These are phyloP conservation scores for Huiozyma naganishii DNA, from an alignment of 805 yeast genomes.

Conservation along the genomic window DNA sequence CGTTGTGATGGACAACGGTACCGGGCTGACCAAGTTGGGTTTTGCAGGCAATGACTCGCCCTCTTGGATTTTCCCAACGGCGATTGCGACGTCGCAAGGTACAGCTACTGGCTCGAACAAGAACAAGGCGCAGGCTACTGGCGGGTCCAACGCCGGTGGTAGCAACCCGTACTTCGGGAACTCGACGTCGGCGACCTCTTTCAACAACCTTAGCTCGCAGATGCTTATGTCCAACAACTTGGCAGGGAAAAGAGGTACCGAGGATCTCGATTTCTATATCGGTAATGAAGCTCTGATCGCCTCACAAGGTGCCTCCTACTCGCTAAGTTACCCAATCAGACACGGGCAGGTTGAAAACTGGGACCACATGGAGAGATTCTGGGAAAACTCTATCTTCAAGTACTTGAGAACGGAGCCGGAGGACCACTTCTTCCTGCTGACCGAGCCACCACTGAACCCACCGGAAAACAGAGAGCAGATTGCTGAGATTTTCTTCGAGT, in stretches of 20 bases:
- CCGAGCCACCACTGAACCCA: conserved; percentile 99
- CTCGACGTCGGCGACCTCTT: conserved; percentile 29
- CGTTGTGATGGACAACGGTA: conserved; percentile 97
- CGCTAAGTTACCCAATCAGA: conserved; percentile 82
- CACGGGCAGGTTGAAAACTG: conserved; percentile 98
- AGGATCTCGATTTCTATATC: conserved; percentile 85
- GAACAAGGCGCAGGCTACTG: conserved; percentile 34
- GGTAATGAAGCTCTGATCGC: conserved; percentile 93
- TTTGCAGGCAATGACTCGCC: conserved; percentile 99
- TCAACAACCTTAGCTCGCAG: conserved; percentile 18
- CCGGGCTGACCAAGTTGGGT: conserved; percentile 94
- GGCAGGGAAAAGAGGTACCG: conserved; percentile 75
- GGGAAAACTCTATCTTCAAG: conserved; percentile 96
- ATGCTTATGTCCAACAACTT: conserved; percentile 31
- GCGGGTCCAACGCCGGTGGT: conserved; percentile 11
- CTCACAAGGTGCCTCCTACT: conserved; percentile 83
- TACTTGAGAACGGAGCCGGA: conserved; percentile 97
- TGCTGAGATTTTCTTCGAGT: conserved; percentile 97
- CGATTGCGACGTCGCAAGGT: conserved; percentile 61
- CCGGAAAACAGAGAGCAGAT: conserved; percentile 98
- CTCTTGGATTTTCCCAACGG: conserved; percentile 94
- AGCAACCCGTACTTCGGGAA: conserved; percentile 25
- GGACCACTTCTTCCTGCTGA: conserved; percentile 87
- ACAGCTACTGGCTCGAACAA: conserved; percentile 16
- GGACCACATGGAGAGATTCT: conserved; percentile 99